Evolutionary conservation across 2,329 filamentous ascomycete genomes (phyloP).

Genomic region (Fonsecaea pedrosoi): DNA sequence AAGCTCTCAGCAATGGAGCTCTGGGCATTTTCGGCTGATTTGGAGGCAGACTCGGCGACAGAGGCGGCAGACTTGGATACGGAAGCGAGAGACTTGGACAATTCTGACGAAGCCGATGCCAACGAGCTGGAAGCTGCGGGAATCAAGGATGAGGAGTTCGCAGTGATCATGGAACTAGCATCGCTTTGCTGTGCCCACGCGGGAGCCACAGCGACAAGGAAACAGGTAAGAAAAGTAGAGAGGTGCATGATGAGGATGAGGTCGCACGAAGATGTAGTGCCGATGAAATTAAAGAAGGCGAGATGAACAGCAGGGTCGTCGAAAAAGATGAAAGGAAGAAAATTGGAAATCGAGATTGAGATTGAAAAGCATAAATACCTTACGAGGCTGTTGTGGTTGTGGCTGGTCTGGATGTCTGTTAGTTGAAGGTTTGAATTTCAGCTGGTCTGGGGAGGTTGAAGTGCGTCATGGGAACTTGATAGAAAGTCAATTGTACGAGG

Average conservation of each 20-base stretch:
- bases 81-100: constrained; percentile 10
- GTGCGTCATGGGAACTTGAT: background rate
- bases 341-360: background rate
- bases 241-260: constrained; percentile 26
- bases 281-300: background rate
- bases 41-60: constrained; percentile 18
- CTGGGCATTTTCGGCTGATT: constrained; percentile 19
- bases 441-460: no score
- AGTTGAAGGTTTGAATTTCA: no score
- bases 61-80: constrained; percentile 17
- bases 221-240: constrained; percentile 26
- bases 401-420: background rate
- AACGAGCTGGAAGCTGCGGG: constrained; percentile 16
- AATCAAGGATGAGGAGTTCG: background rate
- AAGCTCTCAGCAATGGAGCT: constrained; percentile 25
- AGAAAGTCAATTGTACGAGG: background rate
- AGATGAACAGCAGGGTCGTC: background rate
- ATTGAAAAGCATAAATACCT: constrained; percentile 5
- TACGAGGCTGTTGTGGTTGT: background rate
- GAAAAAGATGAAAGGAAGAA: background rate
- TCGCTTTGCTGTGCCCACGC: constrained; percentile 21
- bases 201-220: constrained; percentile 28
- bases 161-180: background rate
- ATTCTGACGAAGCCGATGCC: constrained; percentile 17
- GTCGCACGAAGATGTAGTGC: background rate